Base-by-base conservation (phyloP, 805 yeast genomes). In the Ogataea pignaliae region DNA sequence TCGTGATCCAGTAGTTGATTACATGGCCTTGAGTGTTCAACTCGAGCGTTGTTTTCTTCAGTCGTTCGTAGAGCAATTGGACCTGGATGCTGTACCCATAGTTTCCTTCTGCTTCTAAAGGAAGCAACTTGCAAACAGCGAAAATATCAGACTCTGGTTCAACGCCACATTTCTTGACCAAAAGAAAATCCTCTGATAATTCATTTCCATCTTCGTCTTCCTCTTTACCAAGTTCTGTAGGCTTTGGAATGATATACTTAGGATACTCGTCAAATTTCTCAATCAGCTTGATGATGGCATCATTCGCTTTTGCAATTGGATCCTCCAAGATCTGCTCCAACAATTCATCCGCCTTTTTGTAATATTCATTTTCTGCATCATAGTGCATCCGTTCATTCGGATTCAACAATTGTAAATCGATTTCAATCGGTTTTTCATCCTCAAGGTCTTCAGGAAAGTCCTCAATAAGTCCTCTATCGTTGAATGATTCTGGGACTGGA, bases 291-390 rank as follows among this genome's bases (percentile, higher is more conserved):
- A 31, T 11, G 4, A 60, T 56, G 14, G 53, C 47, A 15, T 53
- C 55, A 12, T 64, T 57, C 11, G 71, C 73, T 37, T 68, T 69
- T 8, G 53, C 65, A 2, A 69, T 60, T 1, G 71, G 61, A 15
- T 69, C 76, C n/a, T 62, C 64, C 16, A 85, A 57, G 1, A 83
- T 61, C 29, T 70, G 72, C 39, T 70, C 66, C 44, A 93, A 71
- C n/a, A 83, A 47, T 3, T 54, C 54, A 47, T 85, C 90, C 0
- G 95, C 95, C 39, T 66, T 65, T 0, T 63, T 68, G 57, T 86
- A 87, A 54, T 66, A 78, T 15, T 66, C 54, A 34, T 68, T 67
- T 56, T 86, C 95, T 21, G 65, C 41, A 5, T 60, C 59, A 45
- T 73, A 72, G 54, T 75, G 72, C 9, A 32, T 31, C 36, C 53